These are phyloP conservation scores for Tritrichomonas musculus DNA, from an alignment of 208 protist species.

Conservation along the genomic window DNA sequence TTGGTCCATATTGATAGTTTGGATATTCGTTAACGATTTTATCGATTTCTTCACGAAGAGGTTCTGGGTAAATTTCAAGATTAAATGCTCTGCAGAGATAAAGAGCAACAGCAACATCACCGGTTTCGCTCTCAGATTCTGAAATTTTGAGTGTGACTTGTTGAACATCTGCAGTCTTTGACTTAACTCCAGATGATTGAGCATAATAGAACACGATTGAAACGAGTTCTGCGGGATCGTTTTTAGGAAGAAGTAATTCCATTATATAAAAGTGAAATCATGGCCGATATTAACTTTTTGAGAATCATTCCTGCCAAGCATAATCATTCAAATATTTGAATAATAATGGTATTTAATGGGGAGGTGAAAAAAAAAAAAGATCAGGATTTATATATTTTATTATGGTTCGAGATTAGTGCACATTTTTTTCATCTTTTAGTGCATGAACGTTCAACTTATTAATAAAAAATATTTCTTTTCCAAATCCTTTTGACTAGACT, in stretches of 20 bases:
- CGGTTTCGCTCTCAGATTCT: background rate
- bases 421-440: too few species aligned
- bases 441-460: too few species aligned
- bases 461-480: too few species aligned
- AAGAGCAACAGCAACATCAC: background rate
- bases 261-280: background rate
- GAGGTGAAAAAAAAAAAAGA: too few species aligned
- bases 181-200: background rate
- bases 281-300: too few species aligned
- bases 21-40: background rate
- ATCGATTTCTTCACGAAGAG: slow-evolving; percentile 10
- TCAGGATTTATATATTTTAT: too few species aligned
- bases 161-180: background rate
- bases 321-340: too few species aligned
- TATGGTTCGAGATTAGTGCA: too few species aligned
- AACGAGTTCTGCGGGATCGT: background rate
- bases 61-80: slow-evolving; percentile 17
- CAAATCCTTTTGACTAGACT: too few species aligned
- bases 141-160: background rate
- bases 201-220: background rate
- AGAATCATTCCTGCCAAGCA: too few species aligned
- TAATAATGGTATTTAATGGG: too few species aligned
- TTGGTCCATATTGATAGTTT: background rate
- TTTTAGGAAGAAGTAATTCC: background rate
- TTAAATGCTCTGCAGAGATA: background rate